A percentile compares a stretch with the other conserved stretches of the same genome.
Conservation (phyloP, 1,139 yeast species). For the Protomyces arabidopsidicola region DNA sequence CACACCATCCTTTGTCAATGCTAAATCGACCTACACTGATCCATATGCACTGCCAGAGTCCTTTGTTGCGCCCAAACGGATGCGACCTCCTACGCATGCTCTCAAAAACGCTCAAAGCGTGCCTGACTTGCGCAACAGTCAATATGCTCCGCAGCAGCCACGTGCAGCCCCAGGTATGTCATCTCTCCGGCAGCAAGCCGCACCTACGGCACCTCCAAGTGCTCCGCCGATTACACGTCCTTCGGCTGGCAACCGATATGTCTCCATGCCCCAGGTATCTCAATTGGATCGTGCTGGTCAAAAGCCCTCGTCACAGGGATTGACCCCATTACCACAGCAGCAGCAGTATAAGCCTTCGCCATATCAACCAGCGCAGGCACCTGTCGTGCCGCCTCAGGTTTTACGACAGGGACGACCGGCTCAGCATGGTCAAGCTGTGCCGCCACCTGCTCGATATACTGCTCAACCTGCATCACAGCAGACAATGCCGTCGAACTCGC, state of each 20-base stretch:
- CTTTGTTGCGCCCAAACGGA: slow-evolving; percentile 10
- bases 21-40: slow-evolving; percentile 11
- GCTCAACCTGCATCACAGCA: neutral
- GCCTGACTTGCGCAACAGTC: neutral
- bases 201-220: neutral
- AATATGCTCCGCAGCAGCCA: neutral
- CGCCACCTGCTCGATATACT: neutral
- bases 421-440: neutral
- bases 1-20: slow-evolving; percentile 18
- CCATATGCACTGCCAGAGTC: slow-evolving; percentile 22
- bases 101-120: slow-evolving; percentile 12
- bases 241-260: neutral
- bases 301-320: neutral
- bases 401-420: too few species aligned
- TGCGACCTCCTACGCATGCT: slow-evolving; percentile 6
- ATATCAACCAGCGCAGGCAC: neutral
- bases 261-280: neutral
- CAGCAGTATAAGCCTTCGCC: neutral
- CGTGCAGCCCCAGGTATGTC: neutral
- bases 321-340: neutral
- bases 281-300: neutral
- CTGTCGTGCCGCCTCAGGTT: neutral
- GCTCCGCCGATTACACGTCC: neutral
- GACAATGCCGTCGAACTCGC: neutral
- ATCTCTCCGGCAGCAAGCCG: neutral